These are phyloP conservation scores for Thalia dealbata DNA, from an alignment of 176 grass and related monocot species.

Conservation along the genomic window DNA sequence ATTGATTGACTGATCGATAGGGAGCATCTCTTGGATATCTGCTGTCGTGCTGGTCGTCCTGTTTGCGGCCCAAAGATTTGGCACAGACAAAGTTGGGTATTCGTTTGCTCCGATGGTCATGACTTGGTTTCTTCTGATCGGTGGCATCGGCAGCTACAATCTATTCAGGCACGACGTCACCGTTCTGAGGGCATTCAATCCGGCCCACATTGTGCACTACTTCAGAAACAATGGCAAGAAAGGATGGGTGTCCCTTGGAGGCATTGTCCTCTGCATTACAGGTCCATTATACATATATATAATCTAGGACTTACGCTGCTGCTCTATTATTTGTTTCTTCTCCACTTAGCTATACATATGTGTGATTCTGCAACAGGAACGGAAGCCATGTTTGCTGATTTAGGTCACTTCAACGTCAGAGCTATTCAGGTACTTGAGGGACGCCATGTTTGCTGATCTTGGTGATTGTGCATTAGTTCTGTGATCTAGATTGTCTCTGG, in stretches of 20 bases:
- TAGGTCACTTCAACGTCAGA: constrained; percentile 68
- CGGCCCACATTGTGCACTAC: constrained; percentile 57
- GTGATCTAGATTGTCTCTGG: neutral
- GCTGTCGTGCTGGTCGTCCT: constrained; percentile 51
- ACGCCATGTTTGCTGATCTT: no score
- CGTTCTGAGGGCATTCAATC: constrained; percentile 55
- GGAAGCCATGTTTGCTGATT: constrained; percentile 72
- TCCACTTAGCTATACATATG: neutral
- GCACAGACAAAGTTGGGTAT: constrained; percentile 70
- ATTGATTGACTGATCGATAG: no score
- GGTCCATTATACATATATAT: constrained; percentile 19
- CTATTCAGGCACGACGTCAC: constrained; percentile 38
- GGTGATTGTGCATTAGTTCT: no score
- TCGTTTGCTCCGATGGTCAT: constrained; percentile 58
- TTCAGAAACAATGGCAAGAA: constrained; percentile 61
- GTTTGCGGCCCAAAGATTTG: constrained; percentile 47
- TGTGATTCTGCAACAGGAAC: constrained; percentile 40
- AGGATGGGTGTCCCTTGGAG: constrained; percentile 67
- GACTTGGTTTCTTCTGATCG: constrained; percentile 52
- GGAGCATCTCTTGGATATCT: constrained; percentile 42
- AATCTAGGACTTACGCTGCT: neutral
- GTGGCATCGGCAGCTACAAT: constrained; percentile 57
- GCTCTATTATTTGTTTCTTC: neutral
- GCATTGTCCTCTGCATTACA: constrained; percentile 65
- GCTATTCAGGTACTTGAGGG: constrained; percentile 49